Evolutionary conservation across 805 yeast genomes (phyloP), one percentile per base, ranked within the genome.

Genomic region (Barnettozyma siamensis): DNA sequence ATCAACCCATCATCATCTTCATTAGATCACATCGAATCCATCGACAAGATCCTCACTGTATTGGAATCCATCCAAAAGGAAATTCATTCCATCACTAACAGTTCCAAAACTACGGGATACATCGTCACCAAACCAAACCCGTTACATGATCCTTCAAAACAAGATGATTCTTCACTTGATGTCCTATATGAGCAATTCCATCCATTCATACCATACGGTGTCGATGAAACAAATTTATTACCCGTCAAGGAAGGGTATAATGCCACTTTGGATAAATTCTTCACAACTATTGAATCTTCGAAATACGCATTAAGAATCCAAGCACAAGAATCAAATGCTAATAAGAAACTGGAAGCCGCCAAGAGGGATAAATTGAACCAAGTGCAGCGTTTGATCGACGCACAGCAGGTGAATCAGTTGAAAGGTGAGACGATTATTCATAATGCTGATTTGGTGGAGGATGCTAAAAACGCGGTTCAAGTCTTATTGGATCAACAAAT

Each of bases 211-310:
- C 88, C 88, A 2, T 17, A 18, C 8, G 19, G n/a, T 4, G 33
- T 20, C 7, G 49, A 50, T 2, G 69, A 63, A 8, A 48, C 50
- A 1, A 63, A 65, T 18, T 54, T 79, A 17, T 66, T 73, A 3
- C 66, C 65, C 16, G 62, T 78, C 12, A 61, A 65, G 7, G 88
- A 65, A 7, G 88, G 93, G 0, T 91, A 88, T 59, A 89, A 88
- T 56, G 74, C 75, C 43, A 82, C 97, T 0, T 70, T 91, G 17
- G 99, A 91, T 60, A 69, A 66, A 31, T 91, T 85, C 56, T 91
- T 85, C 58, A 87, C 96, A 0, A 80, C 91, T 0, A 67, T 89
- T 13, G 95, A 91, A 55, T 79, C 94, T 4, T 78, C 88, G 4
- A 87, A 86, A 54, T 76, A 80, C 53, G 80, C 88, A 0, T 62